phyloP scores from a whole-genome alignment of 139 green algal genomes.

The Tetraselmis chui region DNA sequence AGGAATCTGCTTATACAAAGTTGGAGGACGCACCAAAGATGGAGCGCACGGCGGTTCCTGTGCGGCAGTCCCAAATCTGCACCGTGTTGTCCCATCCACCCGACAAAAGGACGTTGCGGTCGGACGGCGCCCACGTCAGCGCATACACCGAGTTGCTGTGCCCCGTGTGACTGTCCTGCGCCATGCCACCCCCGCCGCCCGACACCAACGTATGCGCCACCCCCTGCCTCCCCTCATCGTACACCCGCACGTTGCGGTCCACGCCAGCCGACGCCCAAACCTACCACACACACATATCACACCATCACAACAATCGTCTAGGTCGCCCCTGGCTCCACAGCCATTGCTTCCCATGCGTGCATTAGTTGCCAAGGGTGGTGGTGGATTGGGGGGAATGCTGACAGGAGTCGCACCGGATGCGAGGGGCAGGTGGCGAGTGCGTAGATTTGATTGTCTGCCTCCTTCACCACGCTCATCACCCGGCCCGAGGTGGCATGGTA shows the following conservation, averaged over 20 bases:
- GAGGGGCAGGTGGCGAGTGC: conserved; percentile 17
- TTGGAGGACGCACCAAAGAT: too few species aligned
- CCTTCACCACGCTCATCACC: conserved; percentile 16
- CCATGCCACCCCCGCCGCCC: conserved; percentile 28
- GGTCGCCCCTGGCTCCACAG: not conserved
- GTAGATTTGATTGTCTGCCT: conserved; percentile 33
- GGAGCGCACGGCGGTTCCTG: conserved; percentile 29
- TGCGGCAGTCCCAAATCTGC: conserved; percentile 55
- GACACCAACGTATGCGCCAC: conserved; percentile 12
- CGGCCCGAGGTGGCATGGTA: conserved; percentile 22
- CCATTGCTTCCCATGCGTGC: too few species aligned
- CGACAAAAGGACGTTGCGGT: conserved; percentile 40
- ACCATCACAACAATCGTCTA: not conserved
- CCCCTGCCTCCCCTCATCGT: conserved; percentile 33
- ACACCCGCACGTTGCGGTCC: conserved; percentile 40
- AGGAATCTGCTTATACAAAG: too few species aligned
- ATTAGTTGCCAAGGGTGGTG: too few species aligned
- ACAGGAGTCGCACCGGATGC: conserved; percentile 10
- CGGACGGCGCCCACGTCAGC: conserved; percentile 32
- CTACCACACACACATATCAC: conserved; percentile 14
- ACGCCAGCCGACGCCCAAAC: conserved; percentile 34
- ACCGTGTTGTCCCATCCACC: conserved; percentile 53
- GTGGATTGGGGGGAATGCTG: not conserved
- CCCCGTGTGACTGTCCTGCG: conserved; percentile 21
- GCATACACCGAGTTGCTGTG: conserved; percentile 39